A percentile compares a stretch with the other conserved stretches of the same genome.
Conservation (phyloP, 2,329 filamentous ascomycete genomes). For the Colletotrichum somersetense region DNA sequence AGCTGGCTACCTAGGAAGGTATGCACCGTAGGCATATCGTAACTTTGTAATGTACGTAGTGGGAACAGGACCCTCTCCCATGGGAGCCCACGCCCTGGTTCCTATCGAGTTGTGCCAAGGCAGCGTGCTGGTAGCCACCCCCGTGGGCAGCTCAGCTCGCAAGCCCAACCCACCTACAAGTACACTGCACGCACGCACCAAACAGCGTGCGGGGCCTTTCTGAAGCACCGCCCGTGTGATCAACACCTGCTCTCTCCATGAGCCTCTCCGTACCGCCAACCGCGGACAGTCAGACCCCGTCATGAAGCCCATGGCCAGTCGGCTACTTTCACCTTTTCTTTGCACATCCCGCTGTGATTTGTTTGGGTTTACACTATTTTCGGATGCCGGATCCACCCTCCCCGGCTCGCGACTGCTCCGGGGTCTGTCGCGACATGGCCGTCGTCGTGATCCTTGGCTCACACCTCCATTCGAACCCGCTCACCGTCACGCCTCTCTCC, state of each 20-base stretch:
- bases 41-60: too few species aligned
- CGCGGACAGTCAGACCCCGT: slow-evolving; percentile 11
- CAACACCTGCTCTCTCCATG: slow-evolving; percentile 22
- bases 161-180: not conserved
- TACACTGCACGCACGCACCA: not conserved
- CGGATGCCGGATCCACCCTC: slow-evolving; percentile 26
- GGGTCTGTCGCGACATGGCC: slow-evolving; percentile 38
- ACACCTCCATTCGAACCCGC: slow-evolving; percentile 1
- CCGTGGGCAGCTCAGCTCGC: not conserved
- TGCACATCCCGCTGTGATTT: not conserved
- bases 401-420: slow-evolving; percentile 34
- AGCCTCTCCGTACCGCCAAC: slow-evolving; percentile 31
- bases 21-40: too few species aligned
- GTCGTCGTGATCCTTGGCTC: slow-evolving; percentile 35
- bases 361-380: slow-evolving; percentile 26
- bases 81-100: not conserved
- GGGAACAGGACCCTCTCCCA: not conserved
- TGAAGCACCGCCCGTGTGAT: slow-evolving; percentile 41
- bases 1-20: not conserved
- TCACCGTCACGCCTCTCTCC: slow-evolving; percentile 16
- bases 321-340: slow-evolving; percentile 19
- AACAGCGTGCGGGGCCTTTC: slow-evolving; percentile 18
- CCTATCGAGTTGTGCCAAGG: not conserved
- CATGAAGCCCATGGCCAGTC: slow-evolving; percentile 31
- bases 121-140: too few species aligned